phyloP scores from a whole-genome alignment of 345 rosid genomes.

The Gossypium longicalyx region DNA sequence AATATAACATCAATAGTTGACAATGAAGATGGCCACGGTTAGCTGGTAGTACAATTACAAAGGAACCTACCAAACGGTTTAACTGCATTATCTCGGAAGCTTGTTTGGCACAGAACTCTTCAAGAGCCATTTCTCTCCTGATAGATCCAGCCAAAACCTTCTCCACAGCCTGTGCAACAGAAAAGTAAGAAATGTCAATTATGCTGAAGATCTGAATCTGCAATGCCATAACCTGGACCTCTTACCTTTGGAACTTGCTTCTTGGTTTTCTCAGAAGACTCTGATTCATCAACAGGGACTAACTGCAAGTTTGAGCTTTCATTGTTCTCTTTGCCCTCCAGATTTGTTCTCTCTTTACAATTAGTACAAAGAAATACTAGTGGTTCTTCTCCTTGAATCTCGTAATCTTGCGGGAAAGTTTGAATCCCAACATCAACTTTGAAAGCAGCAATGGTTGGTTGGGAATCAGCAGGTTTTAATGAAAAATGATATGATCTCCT shows the following conservation, averaged over 20 bases:
- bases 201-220: not conserved
- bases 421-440: constrained; percentile 86
- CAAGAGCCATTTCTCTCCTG: constrained; percentile 97
- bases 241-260: constrained; percentile 81
- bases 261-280: constrained; percentile 55
- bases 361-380: constrained; percentile 47
- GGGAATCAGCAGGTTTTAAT: constrained; percentile 47
- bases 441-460: constrained; percentile 34
- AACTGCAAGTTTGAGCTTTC: constrained; percentile 57
- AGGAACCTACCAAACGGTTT: constrained; percentile 75
- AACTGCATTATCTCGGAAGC: constrained; percentile 81
- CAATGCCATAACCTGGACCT: constrained; percentile 4
- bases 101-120: constrained; percentile 87
- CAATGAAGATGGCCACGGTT: constrained; percentile 10
- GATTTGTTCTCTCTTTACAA: constrained; percentile 46
- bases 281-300: constrained; percentile 56
- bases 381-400: constrained; percentile 29
- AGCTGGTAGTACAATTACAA: constrained; percentile 12
- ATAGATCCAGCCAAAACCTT: constrained; percentile 95
- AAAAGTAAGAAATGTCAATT: constrained; percentile 14
- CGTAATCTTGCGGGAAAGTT: constrained; percentile 48
- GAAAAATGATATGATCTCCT: constrained; percentile 78
- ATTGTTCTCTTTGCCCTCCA: constrained; percentile 40
- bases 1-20: constrained; percentile 11
- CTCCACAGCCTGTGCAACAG: constrained; percentile 74